These are phyloP conservation scores for Globisporangium nodosum DNA, from an alignment of 352 stramenopile species.

Conservation along the genomic window DNA sequence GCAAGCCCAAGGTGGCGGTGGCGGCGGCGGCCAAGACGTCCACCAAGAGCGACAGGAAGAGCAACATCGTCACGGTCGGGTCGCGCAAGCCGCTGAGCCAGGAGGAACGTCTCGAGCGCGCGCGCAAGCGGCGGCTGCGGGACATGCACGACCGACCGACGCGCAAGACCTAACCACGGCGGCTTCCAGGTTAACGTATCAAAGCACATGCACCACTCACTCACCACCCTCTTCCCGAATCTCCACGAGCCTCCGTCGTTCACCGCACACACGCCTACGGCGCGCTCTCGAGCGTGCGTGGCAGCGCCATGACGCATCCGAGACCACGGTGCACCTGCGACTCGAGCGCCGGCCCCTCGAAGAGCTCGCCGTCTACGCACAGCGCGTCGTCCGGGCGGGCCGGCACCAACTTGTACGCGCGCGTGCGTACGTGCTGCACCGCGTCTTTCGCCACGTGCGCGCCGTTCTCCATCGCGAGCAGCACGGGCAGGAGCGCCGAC, in stretches of 20 bases:
- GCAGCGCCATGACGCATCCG: constrained; percentile 39
- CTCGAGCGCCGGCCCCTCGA: constrained; percentile 39
- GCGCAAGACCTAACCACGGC: constrained; percentile 24
- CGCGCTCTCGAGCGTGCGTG: background rate
- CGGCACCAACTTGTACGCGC: constrained; percentile 46
- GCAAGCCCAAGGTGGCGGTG: constrained; percentile 10
- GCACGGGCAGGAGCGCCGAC: constrained; percentile 33
- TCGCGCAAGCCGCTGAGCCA: constrained; percentile 61
- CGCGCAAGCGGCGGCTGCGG: constrained; percentile 45
- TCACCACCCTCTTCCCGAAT: background rate
- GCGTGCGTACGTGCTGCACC: constrained; percentile 41
- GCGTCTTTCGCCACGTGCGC: constrained; percentile 36
- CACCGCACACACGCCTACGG: background rate
- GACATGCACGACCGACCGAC: constrained; percentile 70
- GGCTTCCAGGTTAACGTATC: constrained; percentile 10
- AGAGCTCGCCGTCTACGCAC: constrained; percentile 57
- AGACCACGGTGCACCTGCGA: constrained; percentile 55
- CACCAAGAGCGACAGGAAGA: constrained; percentile 15
- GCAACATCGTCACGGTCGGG: constrained; percentile 50
- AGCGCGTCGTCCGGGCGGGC: constrained; percentile 36
- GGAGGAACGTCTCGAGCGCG: constrained; percentile 57
- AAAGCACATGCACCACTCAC: background rate
- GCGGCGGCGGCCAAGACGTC: background rate
- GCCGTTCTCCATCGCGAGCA: constrained; percentile 48
- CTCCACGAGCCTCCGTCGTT: too few relatives aligned